Base-by-base conservation (phyloP, 2,329 filamentous ascomycete species). In the Calcarisporium arbuscula region DNA sequence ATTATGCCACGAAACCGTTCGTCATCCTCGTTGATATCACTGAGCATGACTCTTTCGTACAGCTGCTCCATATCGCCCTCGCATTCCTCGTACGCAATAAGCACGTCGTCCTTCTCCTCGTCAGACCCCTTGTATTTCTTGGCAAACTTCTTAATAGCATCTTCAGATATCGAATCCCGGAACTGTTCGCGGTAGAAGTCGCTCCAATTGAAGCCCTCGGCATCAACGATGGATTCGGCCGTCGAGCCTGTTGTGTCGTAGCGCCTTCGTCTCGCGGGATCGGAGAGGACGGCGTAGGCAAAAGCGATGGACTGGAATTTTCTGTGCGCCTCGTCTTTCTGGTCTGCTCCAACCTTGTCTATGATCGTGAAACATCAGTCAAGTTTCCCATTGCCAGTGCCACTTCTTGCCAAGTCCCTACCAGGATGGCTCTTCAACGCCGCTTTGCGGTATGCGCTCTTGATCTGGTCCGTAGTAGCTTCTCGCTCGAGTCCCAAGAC, bases 211-310 rank as follows among this genome's bases (percentile, higher is more conserved):
- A 96, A 98, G 35, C 82, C 84, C 39, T 85, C 80, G 5, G 76
- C 73, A 54, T 87, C 82, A 20, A 82, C 73, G 16, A 94, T 75
- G 8, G 79, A 81, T 54, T 95, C 89, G 9, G 85, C 78, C 1
- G 89, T 96, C 36, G 83, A 92, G 35, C 92, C 92, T 0, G 90
- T 96, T 34, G 74, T 70, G 55, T 98, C 90, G 65, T 95, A 98
- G 39, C 86, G 84, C 48, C 80, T 79, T 47, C 92, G 84, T 34
- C 92, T 79, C 15, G 72, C 70, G 16, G 82, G 71, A 48, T 95
- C 86, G 20, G 86, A 95, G 22, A 98, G 83, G 32, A 98, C 77
- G 21, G 88, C 90, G 54, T 96, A 95, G 34, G 92, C 90, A 52
- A 95, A 90, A 17, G 90, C 90, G 48, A 98, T 80, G 48, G 83